These are phyloP conservation scores for Suillus variegatus DNA, from an alignment of 768 basidiomycete species.

Conservation along the genomic window DNA sequence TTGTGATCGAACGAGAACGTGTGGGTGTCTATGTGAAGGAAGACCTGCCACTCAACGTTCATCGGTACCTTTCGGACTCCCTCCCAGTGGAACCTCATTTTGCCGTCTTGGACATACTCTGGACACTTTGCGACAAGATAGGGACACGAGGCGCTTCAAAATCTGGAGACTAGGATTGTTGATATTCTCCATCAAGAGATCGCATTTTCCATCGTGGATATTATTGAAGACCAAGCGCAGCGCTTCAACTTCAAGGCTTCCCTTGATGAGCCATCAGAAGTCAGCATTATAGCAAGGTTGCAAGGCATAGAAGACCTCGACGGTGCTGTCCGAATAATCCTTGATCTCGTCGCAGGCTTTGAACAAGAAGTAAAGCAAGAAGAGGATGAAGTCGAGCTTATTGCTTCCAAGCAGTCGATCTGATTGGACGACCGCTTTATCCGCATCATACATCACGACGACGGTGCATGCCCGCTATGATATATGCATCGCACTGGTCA, in stretches of 20 bases:
- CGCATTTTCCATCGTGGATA: conserved; percentile 75
- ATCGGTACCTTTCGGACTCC: conserved; percentile 48
- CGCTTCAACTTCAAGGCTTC: conserved; percentile 53
- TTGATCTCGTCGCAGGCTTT: conserved; percentile 74
- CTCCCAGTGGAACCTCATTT: conserved; percentile 52
- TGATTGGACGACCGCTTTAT: conserved; percentile 62
- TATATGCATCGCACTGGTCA: conserved; percentile 63
- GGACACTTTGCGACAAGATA: conserved; percentile 62
- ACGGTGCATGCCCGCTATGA: conserved; percentile 77
- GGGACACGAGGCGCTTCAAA: conserved; percentile 58
- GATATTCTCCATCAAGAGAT: conserved; percentile 77
- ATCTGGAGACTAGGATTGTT: conserved; percentile 57
- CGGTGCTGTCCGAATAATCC: conserved; percentile 51
- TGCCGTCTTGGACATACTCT: conserved; percentile 58
- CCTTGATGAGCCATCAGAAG: conserved; percentile 59
- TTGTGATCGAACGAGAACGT: conserved; percentile 79
- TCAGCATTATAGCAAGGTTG: conserved; percentile 63
- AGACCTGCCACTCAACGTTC: conserved; percentile 65
- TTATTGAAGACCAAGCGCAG: conserved; percentile 65
- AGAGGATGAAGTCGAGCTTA: conserved; percentile 65
- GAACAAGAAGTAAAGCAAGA: conserved; percentile 73
- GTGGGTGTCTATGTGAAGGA: conserved; percentile 62
- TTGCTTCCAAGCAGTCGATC: conserved; percentile 55
- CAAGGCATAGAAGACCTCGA: conserved; percentile 59
- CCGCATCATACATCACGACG: conserved; percentile 60